Evolutionary conservation across 2,329 filamentous ascomycete species (phyloP), one percentile per base, ranked within the genome.

Genomic region (Xylariaceae sp.): DNA sequence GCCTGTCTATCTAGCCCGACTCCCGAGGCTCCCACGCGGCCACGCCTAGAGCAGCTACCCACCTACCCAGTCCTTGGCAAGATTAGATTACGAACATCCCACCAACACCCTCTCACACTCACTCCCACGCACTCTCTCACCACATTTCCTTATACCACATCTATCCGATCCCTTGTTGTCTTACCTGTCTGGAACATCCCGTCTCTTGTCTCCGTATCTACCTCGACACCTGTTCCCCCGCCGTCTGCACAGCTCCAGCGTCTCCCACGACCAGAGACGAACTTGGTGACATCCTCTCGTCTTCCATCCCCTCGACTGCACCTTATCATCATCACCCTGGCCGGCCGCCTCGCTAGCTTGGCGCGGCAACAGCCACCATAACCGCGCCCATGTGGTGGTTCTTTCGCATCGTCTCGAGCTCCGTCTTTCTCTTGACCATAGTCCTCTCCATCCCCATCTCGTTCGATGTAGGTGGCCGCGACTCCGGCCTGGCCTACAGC

Each of bases 391-490:
- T 96, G 89, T 91, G 87, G 79, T 81, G 79, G 87, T 79, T 92
- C 72, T 84, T 92, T 72, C 86, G 87, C 70, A 80, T 87, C 70
- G 70, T 92, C 64, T 89, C 89, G 68, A 89, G 89, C 74, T 79
- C 86, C 69, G 74, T 89, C 73, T 97, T 96, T 75, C 85, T 97
- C 65, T 81, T 92, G 73, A 88, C 88, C 74, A 91, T 96, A 71
- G 85, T 97, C 68, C 88, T 97, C 69, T 96, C 91, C 58, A 94
- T 99, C 70, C 94, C 94, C 58, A 86, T 99, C 69, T 89, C 92
- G 67, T 97, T 97, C 76, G 94, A 99, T 82, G 92, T 97, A 67
- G 94, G 94, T 70, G 94, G 94, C 58, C 86, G 90, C 67, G 92
- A 94, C 65, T 95, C 91, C 68, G 94, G 94, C 55, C 80, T 99